Percentiles rank a stretch among this genome's conserved stretches.
These are phyloP conservation scores for Hansenula lynferdii DNA, from an alignment of 1,139 yeast genomes.

Conservation along the genomic window DNA sequence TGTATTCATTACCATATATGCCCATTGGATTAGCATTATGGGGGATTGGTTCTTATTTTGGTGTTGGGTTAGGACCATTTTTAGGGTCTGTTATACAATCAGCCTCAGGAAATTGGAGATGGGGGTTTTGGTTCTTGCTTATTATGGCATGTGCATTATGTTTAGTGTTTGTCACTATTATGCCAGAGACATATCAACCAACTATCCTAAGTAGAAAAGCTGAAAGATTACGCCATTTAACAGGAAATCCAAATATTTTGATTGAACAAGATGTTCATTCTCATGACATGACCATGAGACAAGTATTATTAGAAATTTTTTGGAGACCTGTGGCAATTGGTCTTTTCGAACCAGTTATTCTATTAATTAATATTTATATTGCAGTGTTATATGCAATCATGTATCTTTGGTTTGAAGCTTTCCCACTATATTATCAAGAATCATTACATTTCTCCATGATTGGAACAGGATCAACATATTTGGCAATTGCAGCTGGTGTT, in stretches of 20 bases:
- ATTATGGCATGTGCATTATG: constrained; percentile 35
- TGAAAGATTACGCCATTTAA: constrained; percentile 36
- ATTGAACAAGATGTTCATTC: constrained; percentile 30
- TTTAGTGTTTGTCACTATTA: constrained; percentile 29
- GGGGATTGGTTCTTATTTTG: constrained; percentile 52
- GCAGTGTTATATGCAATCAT: constrained; percentile 49
- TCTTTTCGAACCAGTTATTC: constrained; percentile 39
- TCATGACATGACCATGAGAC: constrained; percentile 24
- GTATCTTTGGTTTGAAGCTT: constrained; percentile 58
- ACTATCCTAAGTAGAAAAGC: constrained; percentile 43
- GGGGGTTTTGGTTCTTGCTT: constrained; percentile 40
- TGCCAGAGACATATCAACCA: constrained; percentile 49
- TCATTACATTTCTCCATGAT: constrained; percentile 43
- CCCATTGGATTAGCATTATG: constrained; percentile 40
- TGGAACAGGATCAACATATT: constrained; percentile 43
- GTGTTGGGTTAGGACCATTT: constrained; percentile 64
- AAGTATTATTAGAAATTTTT: constrained; percentile 35
- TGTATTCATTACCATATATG: constrained; percentile 38
- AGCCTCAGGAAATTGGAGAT: constrained; percentile 39
- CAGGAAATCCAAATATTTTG: constrained; percentile 38
- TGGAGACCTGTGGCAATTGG: constrained; percentile 46
- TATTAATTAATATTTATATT: constrained; percentile 44
- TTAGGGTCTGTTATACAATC: constrained; percentile 45
- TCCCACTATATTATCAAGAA: constrained; percentile 48
- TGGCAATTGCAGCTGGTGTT: constrained; percentile 41